A percentile compares a stretch with the other conserved stretches of the same genome.
Conservation (phyloP, 805 yeast species). For the Pichia membranifaciens region DNA sequence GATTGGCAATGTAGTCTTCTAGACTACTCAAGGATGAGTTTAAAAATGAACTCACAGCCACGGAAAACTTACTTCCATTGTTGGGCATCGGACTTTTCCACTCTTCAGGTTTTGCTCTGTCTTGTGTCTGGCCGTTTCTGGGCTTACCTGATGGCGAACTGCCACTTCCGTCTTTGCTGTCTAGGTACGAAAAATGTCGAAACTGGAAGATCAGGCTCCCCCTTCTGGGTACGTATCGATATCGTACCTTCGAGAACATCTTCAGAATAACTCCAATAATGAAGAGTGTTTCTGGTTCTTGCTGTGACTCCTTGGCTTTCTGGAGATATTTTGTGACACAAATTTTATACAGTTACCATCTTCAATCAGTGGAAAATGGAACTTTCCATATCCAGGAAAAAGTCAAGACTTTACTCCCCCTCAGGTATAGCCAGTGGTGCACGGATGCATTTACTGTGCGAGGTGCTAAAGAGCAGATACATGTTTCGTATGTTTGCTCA, state of each 20-base stretch:
- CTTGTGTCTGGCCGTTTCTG: not conserved
- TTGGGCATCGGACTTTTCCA: no score
- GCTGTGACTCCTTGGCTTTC: no score
- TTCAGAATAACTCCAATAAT: no score
- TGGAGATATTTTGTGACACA: no score
- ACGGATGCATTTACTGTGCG: no score
- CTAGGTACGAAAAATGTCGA: constrained; percentile 7
- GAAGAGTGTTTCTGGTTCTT: no score
- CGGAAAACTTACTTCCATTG: not conserved
- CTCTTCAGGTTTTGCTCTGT: not conserved
- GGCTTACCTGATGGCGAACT: not conserved
- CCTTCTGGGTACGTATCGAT: not conserved
- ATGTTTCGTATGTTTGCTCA: no score
- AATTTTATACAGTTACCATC: no score
- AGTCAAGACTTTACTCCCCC: not conserved
- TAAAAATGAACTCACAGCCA: constrained; percentile 4
- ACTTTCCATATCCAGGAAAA: not conserved
- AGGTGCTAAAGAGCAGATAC: no score
- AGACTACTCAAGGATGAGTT: constrained; percentile 4
- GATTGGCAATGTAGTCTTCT: constrained; percentile 7
- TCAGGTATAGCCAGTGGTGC: not conserved
- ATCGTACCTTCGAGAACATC: constrained; percentile 2
- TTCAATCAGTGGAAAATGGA: not conserved
- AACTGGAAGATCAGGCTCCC: not conserved
- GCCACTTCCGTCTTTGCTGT: not conserved